phyloP scores from a whole-genome alignment of 768 basidiomycete genomes.

The Xanthoconium purpureum region DNA sequence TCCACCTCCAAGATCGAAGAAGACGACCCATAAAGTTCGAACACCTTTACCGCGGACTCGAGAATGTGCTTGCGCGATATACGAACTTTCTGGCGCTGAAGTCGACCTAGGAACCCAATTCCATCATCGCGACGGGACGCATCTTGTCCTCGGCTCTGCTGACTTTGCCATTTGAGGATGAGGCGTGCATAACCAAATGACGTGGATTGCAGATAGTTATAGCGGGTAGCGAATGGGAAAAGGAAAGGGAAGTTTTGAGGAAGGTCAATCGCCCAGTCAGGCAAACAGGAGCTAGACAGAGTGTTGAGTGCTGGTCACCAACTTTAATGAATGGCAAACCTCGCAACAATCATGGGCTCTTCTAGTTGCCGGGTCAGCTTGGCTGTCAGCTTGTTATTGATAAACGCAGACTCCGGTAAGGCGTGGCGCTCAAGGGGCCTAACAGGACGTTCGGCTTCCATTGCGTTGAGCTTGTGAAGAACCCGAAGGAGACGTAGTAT shows the following conservation, averaged over 20 bases:
- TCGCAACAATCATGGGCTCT: slow-evolving; percentile 98
- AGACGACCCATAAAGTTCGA: slow-evolving; percentile 94
- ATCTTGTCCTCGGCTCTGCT: slow-evolving; percentile 76
- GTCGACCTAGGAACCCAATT: slow-evolving; percentile 86
- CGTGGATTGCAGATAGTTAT: slow-evolving; percentile 94
- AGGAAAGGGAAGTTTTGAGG: slow-evolving; percentile 98
- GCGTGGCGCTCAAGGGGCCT: slow-evolving; percentile 49
- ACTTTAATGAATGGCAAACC: slow-evolving; percentile 46
- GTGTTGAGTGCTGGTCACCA: not conserved
- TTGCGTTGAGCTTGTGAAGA: slow-evolving; percentile 75
- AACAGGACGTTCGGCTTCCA: slow-evolving; percentile 61
- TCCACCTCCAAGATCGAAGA: slow-evolving; percentile 95
- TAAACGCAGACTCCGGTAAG: slow-evolving; percentile 80
- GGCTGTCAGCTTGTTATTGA: slow-evolving; percentile 97
- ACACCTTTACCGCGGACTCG: slow-evolving; percentile 94
- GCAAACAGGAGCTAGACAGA: slow-evolving; percentile 76
- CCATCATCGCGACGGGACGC: slow-evolving; percentile 83
- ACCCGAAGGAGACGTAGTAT: slow-evolving; percentile 89
- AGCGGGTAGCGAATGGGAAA: slow-evolving; percentile 97
- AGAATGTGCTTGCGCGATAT: slow-evolving; percentile 93
- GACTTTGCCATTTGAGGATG: slow-evolving; percentile 92
- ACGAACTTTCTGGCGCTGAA: slow-evolving; percentile 94
- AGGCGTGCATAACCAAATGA: slow-evolving; percentile 97
- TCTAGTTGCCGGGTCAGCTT: slow-evolving; percentile 97
- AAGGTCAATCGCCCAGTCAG: slow-evolving; percentile 95